phyloP scores from a whole-genome alignment of 2,329 filamentous ascomycete species.

The Aquanectria penicillioides region DNA sequence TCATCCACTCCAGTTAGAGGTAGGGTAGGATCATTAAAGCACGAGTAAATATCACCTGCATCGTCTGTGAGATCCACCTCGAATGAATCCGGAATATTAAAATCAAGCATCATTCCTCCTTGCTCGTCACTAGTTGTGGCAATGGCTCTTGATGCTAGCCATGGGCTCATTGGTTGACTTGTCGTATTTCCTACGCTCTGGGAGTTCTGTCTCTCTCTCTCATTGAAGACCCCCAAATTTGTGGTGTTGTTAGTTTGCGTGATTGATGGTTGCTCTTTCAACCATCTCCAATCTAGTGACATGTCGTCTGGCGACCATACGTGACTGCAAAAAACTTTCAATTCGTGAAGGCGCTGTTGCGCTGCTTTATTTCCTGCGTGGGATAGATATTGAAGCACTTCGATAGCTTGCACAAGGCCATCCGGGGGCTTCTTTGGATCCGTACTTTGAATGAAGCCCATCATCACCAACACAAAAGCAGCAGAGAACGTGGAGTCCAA shows the following conservation, averaged over 20 bases:
- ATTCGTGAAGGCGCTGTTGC: conserved; percentile 34
- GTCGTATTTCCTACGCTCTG: too few relatives aligned
- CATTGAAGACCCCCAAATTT: background rate
- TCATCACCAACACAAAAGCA: conserved; percentile 42
- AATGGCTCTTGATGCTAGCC: background rate
- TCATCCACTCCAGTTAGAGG: conserved; percentile 44
- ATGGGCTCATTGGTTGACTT: background rate
- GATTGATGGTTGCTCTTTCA: conserved; percentile 4
- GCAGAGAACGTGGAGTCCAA: conserved; percentile 43
- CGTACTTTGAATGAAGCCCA: conserved; percentile 38
- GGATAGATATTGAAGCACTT: conserved; percentile 37
- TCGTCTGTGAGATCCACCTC: conserved; percentile 36
- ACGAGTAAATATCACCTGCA: conserved; percentile 41
- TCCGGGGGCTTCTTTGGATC: conserved; percentile 36
- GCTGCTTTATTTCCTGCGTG: conserved; percentile 40
- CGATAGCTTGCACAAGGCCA: conserved; percentile 34
- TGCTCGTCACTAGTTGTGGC: background rate
- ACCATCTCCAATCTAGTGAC: conserved; percentile 36
- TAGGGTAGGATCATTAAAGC: conserved; percentile 42
- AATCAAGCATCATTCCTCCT: conserved; percentile 13
- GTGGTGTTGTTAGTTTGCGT: background rate
- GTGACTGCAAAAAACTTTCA: conserved; percentile 40
- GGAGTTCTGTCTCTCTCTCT: background rate
- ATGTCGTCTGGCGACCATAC: conserved; percentile 38
- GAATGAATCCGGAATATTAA: conserved; percentile 31